Evolutionary conservation across 2,329 filamentous ascomycete genomes (phyloP), one percentile per base, ranked within the genome.

Genomic region (Chrysoporthe cubensis): DNA sequence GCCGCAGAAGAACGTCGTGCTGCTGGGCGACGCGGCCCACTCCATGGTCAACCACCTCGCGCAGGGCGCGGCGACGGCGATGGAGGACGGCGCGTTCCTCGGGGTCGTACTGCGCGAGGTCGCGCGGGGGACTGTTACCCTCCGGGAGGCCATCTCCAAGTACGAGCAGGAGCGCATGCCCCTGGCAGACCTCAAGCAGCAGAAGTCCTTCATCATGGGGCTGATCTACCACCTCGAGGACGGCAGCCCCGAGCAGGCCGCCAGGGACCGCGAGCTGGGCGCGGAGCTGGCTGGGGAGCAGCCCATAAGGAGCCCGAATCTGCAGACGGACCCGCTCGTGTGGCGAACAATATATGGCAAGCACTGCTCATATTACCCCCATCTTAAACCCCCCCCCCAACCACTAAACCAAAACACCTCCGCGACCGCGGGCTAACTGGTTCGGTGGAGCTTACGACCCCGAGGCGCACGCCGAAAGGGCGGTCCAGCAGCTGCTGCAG

Each of bases 21-120:
- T 83, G n/a, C 79, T 82, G 66, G 81, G 81, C 9, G 79, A 81
- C 71, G 79, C 80, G 0, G 79, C 78, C 0, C 80, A 80, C 71
- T 67, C 70, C 46, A 82, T 81, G 80, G 75, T 78, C 21, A 79
- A 81, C 66, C 77, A 81, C 69, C 80, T 81, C 77, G 79, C 80
- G 4, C 80, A 82, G 71, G 80, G 80, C 8, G 80, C 80, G 18
- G 80, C 80, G n/a, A 82, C 78, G 8, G 76, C 76, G 1, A 81
- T 82, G 78, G 80, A 82, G 72, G 80, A 82, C 72, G 80, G 79
- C 11, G 76, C 76, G 3, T 80, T 81, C 67, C 75, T 82, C 0
- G 80, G 75, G 5, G 71, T 75, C 14, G 78, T 78, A 65, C 72
- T 82, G 34, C 73, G 71, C 4, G 72, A 75, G 48, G 80, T 80